phyloP scores from a whole-genome alignment of 176 grass and related monocot species.

The Ananas comosus region DNA sequence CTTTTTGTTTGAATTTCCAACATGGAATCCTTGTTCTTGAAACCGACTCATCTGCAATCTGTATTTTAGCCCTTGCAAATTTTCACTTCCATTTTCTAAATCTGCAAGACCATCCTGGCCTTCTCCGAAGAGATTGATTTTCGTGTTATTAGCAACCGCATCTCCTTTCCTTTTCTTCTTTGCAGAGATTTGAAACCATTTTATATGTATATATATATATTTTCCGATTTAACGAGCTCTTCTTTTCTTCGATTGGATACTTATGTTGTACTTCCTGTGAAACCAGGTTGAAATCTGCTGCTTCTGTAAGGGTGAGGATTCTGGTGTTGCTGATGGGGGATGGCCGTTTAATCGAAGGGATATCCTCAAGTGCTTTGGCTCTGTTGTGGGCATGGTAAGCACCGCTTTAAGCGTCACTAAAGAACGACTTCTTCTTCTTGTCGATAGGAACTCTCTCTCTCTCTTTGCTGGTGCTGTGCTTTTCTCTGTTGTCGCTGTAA shows the following conservation, averaged over 20 bases:
- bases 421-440: not conserved
- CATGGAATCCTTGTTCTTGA: too few relatives aligned
- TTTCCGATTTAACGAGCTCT: not conserved
- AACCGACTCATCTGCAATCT: not conserved
- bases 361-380: slow-evolving; percentile 35
- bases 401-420: not conserved
- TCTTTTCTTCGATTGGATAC: not conserved
- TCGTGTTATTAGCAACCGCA: too few relatives aligned
- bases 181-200: not conserved
- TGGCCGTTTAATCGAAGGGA: slow-evolving; percentile 35
- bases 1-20: too few relatives aligned
- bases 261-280: not conserved
- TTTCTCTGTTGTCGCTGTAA: not conserved
- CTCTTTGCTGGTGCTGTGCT: not conserved
- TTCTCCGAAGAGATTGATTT: too few relatives aligned
- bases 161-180: not conserved
- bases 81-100: too few relatives aligned
- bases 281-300: slow-evolving; percentile 31
- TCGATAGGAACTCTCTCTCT: not conserved
- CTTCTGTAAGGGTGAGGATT: slow-evolving; percentile 18
- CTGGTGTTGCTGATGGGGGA: not conserved
- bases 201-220: too few relatives aligned
- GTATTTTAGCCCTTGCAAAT: too few relatives aligned
- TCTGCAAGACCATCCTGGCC: too few relatives aligned
- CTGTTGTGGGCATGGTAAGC: slow-evolving; percentile 52